Percentiles rank a stretch among this genome's conserved stretches.
Evolutionary conservation across 192 early-diverging fungal genomes (phyloP).

Genomic region (Geranomyces variabilis): DNA sequence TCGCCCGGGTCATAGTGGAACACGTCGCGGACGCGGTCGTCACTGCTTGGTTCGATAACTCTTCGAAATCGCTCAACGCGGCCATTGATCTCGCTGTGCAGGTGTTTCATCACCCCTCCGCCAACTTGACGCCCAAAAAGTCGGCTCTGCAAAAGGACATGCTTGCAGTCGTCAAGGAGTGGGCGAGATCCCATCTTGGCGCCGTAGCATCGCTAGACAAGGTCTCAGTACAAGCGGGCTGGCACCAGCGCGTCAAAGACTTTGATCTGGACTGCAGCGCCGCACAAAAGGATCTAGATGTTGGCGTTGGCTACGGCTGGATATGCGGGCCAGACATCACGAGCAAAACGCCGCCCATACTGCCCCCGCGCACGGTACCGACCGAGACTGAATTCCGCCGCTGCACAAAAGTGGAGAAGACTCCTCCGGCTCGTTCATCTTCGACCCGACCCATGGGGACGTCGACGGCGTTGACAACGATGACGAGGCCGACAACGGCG

Average conservation of each 20-base stretch:
- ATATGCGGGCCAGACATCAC: slow-evolving; percentile 4
- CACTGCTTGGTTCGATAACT: slow-evolving; percentile 9
- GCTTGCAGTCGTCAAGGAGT: neutral
- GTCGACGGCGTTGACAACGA: too few species aligned
- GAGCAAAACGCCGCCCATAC: neutral
- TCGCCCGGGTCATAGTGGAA: slow-evolving; percentile 14
- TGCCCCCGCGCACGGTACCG: neutral
- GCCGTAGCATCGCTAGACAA: slow-evolving; percentile 1
- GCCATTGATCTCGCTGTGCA: neutral
- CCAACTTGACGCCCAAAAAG: slow-evolving; percentile 8
- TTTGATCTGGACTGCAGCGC: neutral
- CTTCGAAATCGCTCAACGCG: neutral
- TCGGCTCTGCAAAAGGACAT: slow-evolving; percentile 1
- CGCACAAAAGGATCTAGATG: neutral
- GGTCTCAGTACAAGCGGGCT: slow-evolving; percentile 1
- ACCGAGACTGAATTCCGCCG: neutral
- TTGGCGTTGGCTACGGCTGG: slow-evolving; percentile 12
- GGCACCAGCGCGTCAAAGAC: slow-evolving; percentile 2
- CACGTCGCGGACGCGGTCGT: slow-evolving; percentile 9
- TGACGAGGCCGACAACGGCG: too few species aligned
- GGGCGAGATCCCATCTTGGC: neutral
- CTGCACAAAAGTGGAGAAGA: neutral
- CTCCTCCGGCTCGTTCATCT: too few species aligned
- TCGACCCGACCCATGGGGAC: too few species aligned
- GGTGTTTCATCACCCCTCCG: slow-evolving; percentile 15